phyloP scores from a whole-genome alignment of 208 protist species.

The Trypanosoma cruzi region DNA sequence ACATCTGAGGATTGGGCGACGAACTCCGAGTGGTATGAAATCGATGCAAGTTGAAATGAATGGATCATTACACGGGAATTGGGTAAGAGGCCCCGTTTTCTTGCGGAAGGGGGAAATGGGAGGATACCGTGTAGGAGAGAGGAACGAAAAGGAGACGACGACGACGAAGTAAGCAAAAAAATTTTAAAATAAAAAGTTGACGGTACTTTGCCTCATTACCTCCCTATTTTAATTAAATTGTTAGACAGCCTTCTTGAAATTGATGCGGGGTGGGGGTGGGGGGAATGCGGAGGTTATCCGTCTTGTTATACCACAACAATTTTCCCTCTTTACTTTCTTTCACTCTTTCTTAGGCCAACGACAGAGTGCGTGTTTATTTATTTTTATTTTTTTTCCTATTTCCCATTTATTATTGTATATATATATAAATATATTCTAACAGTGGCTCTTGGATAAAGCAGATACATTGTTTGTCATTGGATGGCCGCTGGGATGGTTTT shows the following conservation, averaged over 20 bases:
- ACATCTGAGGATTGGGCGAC: constrained; percentile 47
- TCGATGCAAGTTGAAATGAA: constrained; percentile 13
- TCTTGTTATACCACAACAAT: not conserved
- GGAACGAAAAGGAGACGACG: not conserved
- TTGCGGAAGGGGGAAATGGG: not conserved
- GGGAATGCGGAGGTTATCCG: not conserved
- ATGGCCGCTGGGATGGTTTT: not conserved
- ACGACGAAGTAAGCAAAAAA: not conserved
- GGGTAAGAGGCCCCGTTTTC: no score
- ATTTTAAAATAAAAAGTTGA: no score
- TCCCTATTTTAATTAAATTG: constrained; percentile 16
- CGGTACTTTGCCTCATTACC: not conserved
- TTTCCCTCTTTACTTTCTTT: not conserved
- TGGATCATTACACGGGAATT: not conserved
- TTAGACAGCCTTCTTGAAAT: not conserved
- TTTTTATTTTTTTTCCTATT: constrained; percentile 1
- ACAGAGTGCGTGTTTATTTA: not conserved
- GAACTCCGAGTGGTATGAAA: constrained; percentile 40
- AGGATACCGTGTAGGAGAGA: not conserved
- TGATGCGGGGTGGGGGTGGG: not conserved
- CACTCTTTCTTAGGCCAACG: not conserved
- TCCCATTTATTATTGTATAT: not conserved
- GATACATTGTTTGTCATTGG: not conserved
- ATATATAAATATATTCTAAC: no score
- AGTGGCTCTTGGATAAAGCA: not conserved